These are phyloP conservation scores for Sugiyamaella pinicola DNA, from an alignment of 1,139 yeast species.

Conservation along the genomic window DNA sequence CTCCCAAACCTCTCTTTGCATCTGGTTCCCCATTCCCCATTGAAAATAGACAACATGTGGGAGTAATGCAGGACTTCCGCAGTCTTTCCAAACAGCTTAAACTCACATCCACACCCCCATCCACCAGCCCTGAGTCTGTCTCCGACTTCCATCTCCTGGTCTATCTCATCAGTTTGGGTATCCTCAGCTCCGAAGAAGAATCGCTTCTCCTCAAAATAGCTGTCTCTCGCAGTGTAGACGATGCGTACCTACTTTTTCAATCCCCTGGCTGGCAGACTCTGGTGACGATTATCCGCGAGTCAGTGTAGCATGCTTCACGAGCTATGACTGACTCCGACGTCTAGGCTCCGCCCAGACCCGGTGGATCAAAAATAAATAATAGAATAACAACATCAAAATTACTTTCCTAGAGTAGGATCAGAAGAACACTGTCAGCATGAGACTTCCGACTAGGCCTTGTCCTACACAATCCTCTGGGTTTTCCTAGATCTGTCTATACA, in stretches of 20 bases:
- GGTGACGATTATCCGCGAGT: slow-evolving; percentile 51
- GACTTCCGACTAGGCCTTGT: too few species aligned
- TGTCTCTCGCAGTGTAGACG: slow-evolving; percentile 37
- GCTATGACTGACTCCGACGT: too few species aligned
- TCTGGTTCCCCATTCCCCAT: slow-evolving; percentile 59
- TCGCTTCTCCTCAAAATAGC: slow-evolving; percentile 50
- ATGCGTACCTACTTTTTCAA: slow-evolving; percentile 59
- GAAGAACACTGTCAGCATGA: too few species aligned
- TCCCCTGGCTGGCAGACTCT: slow-evolving; percentile 78
- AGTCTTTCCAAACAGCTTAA: slow-evolving; percentile 52
- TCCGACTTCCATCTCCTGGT: slow-evolving; percentile 75
- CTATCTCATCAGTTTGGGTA: slow-evolving; percentile 57
- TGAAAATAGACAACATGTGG: slow-evolving; percentile 76
- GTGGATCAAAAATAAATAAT: too few species aligned
- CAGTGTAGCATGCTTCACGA: slow-evolving; percentile 13
- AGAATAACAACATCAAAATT: too few species aligned
- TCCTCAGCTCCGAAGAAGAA: slow-evolving; percentile 54
- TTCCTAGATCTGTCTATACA: too few species aligned
- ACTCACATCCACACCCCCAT: slow-evolving; percentile 32
- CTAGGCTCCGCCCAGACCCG: slow-evolving; percentile 7
- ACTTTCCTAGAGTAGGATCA: too few species aligned
- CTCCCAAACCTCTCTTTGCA: slow-evolving; percentile 51
- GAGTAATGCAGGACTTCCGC: slow-evolving; percentile 69
- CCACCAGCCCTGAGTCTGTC: slow-evolving; percentile 44
- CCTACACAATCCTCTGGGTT: too few species aligned